Evolutionary conservation across 306 rosid genomes (phyloP).

Genomic region (Clitoria ternatea): DNA sequence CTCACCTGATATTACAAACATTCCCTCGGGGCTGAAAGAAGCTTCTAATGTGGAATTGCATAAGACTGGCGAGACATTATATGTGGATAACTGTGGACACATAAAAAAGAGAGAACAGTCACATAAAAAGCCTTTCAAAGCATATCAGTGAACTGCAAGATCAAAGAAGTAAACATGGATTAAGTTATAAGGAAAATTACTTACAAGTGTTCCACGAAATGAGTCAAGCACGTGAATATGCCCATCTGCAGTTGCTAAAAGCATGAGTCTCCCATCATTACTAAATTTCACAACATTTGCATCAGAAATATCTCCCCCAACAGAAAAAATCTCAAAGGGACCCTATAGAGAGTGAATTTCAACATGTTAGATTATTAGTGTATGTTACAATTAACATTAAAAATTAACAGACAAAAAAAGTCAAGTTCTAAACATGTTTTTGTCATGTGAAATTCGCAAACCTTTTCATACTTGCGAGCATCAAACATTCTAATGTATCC

Average conservation of each 20-base stretch:
- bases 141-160: neutral
- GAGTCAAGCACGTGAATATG: conserved; percentile 91
- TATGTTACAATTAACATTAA: conserved; percentile 3
- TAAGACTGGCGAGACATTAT: conserved; percentile 74
- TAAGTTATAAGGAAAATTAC: conserved; percentile 26
- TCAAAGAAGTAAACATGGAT: neutral
- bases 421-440: neutral
- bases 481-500: conserved; percentile 90
- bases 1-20: conserved; percentile 85
- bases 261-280: conserved; percentile 89
- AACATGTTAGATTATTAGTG: conserved; percentile 20
- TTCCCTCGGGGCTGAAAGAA: conserved; percentile 96
- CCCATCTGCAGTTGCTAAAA: conserved; percentile 80
- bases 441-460: conserved; percentile 26
- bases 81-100: conserved; percentile 62
- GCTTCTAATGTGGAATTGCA: conserved; percentile 84
- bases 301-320: conserved; percentile 85
- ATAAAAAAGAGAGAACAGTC: neutral
- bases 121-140: conserved; percentile 17
- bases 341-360: conserved; percentile 54
- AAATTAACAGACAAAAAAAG: conserved; percentile 3
- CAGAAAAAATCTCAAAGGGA: conserved; percentile 87
- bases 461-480: conserved; percentile 88
- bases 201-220: conserved; percentile 87
- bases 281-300: conserved; percentile 96